A percentile compares a stretch with the other conserved stretches of the same genome.
These are phyloP conservation scores for Phytophthora pinifolia DNA, from an alignment of 352 stramenopile species.

Conservation along the genomic window DNA sequence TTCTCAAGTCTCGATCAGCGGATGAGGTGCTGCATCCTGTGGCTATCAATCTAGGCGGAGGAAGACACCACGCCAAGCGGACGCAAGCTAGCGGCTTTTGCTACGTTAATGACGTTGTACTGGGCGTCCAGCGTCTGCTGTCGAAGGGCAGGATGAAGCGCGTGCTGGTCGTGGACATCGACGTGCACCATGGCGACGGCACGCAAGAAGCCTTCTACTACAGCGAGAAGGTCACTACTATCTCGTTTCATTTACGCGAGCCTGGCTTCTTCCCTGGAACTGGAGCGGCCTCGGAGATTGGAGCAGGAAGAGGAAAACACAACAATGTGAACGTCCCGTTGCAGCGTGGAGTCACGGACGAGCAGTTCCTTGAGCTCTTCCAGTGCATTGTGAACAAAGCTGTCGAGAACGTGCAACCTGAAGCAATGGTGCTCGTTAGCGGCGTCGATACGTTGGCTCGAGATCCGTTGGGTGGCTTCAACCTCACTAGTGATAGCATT, in stretches of 20 bases:
- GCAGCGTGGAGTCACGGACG: slow-evolving; percentile 51
- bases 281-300: slow-evolving; percentile 26
- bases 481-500: slow-evolving; percentile 46
- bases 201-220: slow-evolving; percentile 61
- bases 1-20: slow-evolving; percentile 19
- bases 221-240: slow-evolving; percentile 43
- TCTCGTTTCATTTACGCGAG: slow-evolving; percentile 58
- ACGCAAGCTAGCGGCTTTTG: slow-evolving; percentile 92
- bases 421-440: slow-evolving; percentile 65
- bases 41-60: slow-evolving; percentile 97
- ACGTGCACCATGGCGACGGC: slow-evolving; percentile 64
- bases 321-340: slow-evolving; percentile 70
- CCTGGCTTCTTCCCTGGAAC: slow-evolving; percentile 55
- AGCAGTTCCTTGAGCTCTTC: slow-evolving; percentile 53
- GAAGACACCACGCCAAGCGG: slow-evolving; percentile 98
- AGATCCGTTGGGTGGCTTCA: slow-evolving; percentile 48
- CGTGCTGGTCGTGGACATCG: slow-evolving; percentile 46
- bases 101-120: slow-evolving; percentile 98
- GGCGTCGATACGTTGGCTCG: slow-evolving; percentile 65
- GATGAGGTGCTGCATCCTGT: slow-evolving; percentile 40
- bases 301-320: slow-evolving; percentile 33
- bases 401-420: slow-evolving; percentile 39
- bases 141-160: slow-evolving; percentile 68
- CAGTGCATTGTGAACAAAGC: slow-evolving; percentile 36
- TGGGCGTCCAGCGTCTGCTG: slow-evolving; percentile 97